phyloP scores from a whole-genome alignment of 805 yeast species.

The Ogataea corticis region DNA sequence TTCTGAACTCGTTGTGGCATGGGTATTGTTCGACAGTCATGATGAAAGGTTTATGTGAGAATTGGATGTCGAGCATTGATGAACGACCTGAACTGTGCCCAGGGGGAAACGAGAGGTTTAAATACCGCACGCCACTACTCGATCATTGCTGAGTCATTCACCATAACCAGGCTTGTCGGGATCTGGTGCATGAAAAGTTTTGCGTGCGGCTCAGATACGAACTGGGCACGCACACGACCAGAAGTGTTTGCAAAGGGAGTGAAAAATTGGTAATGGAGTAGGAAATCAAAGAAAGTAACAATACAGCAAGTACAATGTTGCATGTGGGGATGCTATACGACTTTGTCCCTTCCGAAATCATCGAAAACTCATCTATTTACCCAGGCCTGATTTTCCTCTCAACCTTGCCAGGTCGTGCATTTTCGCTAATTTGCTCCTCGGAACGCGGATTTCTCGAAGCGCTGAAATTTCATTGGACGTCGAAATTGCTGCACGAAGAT shows the following conservation, averaged over 20 bases:
- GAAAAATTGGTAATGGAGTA: background rate
- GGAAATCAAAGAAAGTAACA: too few relatives aligned
- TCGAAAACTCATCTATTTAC: background rate
- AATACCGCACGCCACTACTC: background rate
- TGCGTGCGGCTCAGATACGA: slow-evolving; percentile 9
- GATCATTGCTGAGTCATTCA: slow-evolving; percentile 1
- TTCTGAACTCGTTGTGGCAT: slow-evolving; percentile 49
- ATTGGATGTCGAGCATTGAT: too few relatives aligned
- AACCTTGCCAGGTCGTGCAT: background rate
- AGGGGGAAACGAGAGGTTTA: background rate
- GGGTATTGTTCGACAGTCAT: slow-evolving; percentile 20
- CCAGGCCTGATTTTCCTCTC: background rate
- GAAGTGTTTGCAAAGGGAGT: background rate
- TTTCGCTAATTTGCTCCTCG: background rate
- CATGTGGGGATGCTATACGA: too few relatives aligned
- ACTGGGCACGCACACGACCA: background rate
- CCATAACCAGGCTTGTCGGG: slow-evolving; percentile 1
- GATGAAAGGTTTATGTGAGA: too few relatives aligned
- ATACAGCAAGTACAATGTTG: too few relatives aligned
- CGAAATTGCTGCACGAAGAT: slow-evolving; percentile 5
- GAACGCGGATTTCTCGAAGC: slow-evolving; percentile 3
- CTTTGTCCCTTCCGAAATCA: too few relatives aligned
- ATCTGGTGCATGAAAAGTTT: slow-evolving; percentile 12
- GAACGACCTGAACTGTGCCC: too few relatives aligned
- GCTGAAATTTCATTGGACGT: slow-evolving; percentile 4